A percentile compares a stretch with the other conserved stretches of the same genome.
These are phyloP conservation scores for Epichloe scottii DNA, from an alignment of 2,329 filamentous ascomycete species.

Conservation along the genomic window DNA sequence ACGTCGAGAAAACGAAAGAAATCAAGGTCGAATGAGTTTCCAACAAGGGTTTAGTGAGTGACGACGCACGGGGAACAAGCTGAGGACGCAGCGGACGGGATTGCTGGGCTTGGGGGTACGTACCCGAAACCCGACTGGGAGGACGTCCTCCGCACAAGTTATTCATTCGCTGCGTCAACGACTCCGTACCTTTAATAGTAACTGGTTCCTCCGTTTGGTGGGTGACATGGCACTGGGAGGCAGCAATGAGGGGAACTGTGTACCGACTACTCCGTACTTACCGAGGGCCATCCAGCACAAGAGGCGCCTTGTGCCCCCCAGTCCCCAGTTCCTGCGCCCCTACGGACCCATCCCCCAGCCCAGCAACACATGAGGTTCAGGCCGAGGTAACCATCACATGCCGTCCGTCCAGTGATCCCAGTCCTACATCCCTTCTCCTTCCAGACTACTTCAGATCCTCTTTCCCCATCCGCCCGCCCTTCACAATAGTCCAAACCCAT, in stretches of 20 bases:
- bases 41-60: background rate
- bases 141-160: too few species aligned
- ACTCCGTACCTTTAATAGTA: too few species aligned
- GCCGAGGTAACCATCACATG: constrained; percentile 5
- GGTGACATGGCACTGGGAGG: background rate
- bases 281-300: too few species aligned
- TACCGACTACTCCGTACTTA: too few species aligned
- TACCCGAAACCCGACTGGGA: too few species aligned
- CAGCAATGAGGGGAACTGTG: background rate
- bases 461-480: too few species aligned
- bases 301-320: too few species aligned
- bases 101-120: background rate
- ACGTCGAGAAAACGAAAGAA: background rate
- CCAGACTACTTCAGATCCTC: too few species aligned
- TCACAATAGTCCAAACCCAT: background rate
- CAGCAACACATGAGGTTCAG: constrained; percentile 2
- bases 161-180: too few species aligned
- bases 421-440: background rate
- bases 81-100: background rate
- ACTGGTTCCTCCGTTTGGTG: too few species aligned
- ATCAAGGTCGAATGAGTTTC: background rate
- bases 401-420: background rate
- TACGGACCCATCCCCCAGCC: background rate
- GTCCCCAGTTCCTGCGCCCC: too few species aligned
- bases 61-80: background rate